These are phyloP conservation scores for Ophiostoma novo-ulmi DNA, from an alignment of 2,329 filamentous ascomycete species.

Conservation along the genomic window DNA sequence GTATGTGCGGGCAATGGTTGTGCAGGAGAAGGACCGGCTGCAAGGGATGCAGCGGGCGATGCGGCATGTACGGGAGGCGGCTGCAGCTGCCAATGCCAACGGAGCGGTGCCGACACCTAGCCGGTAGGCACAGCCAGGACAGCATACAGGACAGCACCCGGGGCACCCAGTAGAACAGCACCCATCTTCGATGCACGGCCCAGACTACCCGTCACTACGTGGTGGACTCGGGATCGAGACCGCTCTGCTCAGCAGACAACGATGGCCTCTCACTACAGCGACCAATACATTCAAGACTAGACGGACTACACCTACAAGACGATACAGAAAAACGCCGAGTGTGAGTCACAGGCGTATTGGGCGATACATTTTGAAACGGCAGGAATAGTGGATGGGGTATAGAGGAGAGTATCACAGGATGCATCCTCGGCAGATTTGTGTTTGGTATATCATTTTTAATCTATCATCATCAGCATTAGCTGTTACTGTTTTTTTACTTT, in stretches of 20 bases:
- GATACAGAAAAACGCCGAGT: not conserved
- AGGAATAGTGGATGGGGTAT: not conserved
- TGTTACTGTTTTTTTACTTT: not conserved
- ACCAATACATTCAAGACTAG: not conserved
- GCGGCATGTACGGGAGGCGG: slow-evolving; percentile 48
- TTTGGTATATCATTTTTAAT: not conserved
- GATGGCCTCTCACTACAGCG: not conserved
- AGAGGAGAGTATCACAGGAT: not conserved
- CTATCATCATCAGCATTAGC: not conserved
- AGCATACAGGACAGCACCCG: not conserved
- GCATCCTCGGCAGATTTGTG: not conserved
- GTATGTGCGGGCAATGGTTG: slow-evolving; percentile 71
- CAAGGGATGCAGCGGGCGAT: slow-evolving; percentile 77
- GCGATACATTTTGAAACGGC: not conserved
- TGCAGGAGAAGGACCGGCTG: slow-evolving; percentile 71
- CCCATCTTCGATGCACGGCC: not conserved
- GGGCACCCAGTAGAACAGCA: not conserved
- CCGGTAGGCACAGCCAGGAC: not conserved
- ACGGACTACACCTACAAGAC: not conserved
- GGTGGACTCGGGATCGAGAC: not conserved
- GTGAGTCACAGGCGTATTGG: not conserved
- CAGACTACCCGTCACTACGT: not conserved
- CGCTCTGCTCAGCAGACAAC: no score
- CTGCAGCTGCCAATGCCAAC: no score
- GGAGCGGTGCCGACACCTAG: not conserved